Evolutionary conservation across 441 rosid genomes (phyloP).

Genomic region (Gossypium gossypioides): DNA sequence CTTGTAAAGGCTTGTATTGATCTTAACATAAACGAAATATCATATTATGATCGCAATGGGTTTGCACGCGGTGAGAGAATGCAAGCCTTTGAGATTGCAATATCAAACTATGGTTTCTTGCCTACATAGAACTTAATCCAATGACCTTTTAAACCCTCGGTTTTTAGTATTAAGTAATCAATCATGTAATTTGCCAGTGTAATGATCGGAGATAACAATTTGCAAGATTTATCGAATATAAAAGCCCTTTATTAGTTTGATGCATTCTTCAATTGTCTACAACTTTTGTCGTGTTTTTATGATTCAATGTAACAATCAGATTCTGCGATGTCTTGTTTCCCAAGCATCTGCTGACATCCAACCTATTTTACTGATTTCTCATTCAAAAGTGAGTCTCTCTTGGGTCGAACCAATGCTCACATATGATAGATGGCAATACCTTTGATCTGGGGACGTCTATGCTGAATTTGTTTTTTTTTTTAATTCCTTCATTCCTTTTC

Average conservation of each 20-base stretch:
- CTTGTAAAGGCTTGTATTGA: slow-evolving; percentile 53
- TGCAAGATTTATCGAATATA: not conserved
- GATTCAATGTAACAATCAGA: not conserved
- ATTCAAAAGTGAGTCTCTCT: too few species aligned
- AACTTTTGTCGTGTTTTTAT: not conserved
- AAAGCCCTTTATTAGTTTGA: not conserved
- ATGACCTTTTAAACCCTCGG: not conserved
- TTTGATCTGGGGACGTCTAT: too few species aligned
- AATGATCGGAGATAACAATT: not conserved
- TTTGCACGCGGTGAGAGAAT: slow-evolving; percentile 59
- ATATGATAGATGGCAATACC: too few species aligned
- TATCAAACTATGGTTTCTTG: slow-evolving; percentile 59
- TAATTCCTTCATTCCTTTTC: too few species aligned
- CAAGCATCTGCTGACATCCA: too few species aligned
- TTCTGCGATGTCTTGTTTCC: too few species aligned
- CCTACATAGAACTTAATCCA: slow-evolving; percentile 28
- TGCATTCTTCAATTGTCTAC: not conserved
- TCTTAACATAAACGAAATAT: slow-evolving; percentile 57
- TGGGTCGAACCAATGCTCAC: too few species aligned
- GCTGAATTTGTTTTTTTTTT: too few species aligned
- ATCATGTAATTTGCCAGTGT: not conserved
- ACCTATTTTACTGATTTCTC: too few species aligned
- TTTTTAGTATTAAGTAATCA: not conserved
- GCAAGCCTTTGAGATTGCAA: slow-evolving; percentile 65
- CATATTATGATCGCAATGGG: slow-evolving; percentile 71